Percentiles rank a stretch among this genome's conserved stretches.
Conservation (phyloP, 2,329 filamentous ascomycete species). For the Botryotinia calthae region DNA sequence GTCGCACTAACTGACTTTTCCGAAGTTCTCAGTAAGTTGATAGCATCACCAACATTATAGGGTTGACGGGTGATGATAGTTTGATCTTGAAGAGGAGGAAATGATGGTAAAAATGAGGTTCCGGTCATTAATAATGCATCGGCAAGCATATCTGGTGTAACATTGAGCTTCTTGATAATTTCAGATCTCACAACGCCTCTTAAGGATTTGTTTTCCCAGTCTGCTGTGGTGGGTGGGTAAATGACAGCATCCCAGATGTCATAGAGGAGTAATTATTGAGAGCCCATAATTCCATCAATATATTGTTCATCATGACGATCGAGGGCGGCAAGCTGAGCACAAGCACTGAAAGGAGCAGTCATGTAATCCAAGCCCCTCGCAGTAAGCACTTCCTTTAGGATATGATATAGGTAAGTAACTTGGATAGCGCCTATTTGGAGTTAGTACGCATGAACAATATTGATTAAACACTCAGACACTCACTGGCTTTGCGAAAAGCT, state of each 20-base stretch:
- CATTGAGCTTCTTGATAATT: constrained; percentile 66
- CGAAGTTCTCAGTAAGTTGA: constrained; percentile 71
- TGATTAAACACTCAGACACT: constrained; percentile 23
- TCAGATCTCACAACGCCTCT: constrained; percentile 61
- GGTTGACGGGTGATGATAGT: constrained; percentile 52
- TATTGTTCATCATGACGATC: constrained; percentile 65
- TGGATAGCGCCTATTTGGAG: constrained; percentile 60
- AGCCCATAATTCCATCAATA: constrained; percentile 75
- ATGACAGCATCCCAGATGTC: constrained; percentile 75
- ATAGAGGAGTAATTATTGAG: constrained; percentile 82
- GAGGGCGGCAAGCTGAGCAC: constrained; percentile 83
- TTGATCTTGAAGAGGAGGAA: constrained; percentile 70
- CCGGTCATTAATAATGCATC: constrained; percentile 83
- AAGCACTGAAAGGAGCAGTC: constrained; percentile 83
- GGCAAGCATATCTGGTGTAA: constrained; percentile 70
- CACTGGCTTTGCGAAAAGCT: constrained; percentile 83
- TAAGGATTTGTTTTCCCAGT: constrained; percentile 68
- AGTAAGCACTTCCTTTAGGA: constrained; percentile 72
- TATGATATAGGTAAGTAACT: constrained; percentile 69
- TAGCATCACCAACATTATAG: constrained; percentile 67
- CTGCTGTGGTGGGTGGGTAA: constrained; percentile 59
- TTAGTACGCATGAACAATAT: constrained; percentile 34
- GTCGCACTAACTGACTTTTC: constrained; percentile 69
- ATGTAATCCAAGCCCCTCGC: constrained; percentile 70
- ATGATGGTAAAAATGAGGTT: constrained; percentile 73